Percentiles rank a stretch among this genome's conserved stretches.
Conservation (phyloP, 768 basidiomycete species). For the Mycena haematopus region DNA sequence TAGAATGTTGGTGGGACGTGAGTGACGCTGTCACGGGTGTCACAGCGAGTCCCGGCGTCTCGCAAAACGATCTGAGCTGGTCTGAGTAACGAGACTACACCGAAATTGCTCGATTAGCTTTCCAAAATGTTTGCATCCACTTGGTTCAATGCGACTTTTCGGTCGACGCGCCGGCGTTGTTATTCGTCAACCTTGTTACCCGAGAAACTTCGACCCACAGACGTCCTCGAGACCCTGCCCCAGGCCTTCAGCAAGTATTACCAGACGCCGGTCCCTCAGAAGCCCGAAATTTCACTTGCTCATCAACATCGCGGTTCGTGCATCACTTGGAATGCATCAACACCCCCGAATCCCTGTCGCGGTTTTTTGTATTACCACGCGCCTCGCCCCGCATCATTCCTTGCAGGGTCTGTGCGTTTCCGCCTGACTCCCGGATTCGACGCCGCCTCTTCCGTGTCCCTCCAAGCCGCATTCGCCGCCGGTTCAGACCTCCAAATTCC, state of each 20-base stretch:
- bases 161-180: too few relatives aligned
- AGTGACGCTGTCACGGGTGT: too few relatives aligned
- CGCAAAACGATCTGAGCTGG: too few relatives aligned
- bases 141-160: neutral
- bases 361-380: slow-evolving; percentile 33
- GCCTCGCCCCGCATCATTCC: slow-evolving; percentile 1
- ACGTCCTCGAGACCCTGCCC: neutral
- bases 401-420: slow-evolving; percentile 30
- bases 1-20: too few relatives aligned
- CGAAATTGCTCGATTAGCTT: too few relatives aligned
- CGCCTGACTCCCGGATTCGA: slow-evolving; percentile 25
- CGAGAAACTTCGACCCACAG: neutral
- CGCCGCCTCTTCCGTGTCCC: slow-evolving; percentile 5
- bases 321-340: neutral
- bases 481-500: slow-evolving; percentile 26
- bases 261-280: neutral
- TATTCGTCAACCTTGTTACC: neutral
- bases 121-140: too few relatives aligned
- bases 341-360: slow-evolving; percentile 4
- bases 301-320: slow-evolving; percentile 1
- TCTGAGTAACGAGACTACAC: too few relatives aligned
- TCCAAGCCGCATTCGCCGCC: slow-evolving; percentile 18
- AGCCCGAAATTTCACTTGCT: neutral
- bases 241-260: neutral
- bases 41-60: too few relatives aligned